phyloP scores from a whole-genome alignment of 106 monocot species.

The Acorus gramineus region DNA sequence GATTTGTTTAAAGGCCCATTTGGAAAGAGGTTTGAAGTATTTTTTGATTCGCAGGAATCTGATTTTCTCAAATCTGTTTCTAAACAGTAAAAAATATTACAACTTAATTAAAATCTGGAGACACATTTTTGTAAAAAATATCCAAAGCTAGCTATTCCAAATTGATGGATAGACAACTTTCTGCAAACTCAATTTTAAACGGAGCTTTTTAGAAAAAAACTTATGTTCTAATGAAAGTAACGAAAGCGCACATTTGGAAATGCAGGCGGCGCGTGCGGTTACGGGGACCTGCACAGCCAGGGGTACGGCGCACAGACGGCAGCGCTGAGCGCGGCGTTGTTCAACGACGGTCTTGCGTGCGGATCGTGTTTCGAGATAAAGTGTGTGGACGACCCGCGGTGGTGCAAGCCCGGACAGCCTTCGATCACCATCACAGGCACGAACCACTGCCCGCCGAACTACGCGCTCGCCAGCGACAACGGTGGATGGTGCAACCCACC shows the following conservation, averaged over 20 bases:
- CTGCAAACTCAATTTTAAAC: not conserved
- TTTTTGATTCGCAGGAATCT: too few species aligned
- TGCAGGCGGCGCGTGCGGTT: constrained; percentile 46
- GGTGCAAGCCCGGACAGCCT: constrained; percentile 15
- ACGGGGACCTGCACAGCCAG: constrained; percentile 22
- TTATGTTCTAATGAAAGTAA: not conserved
- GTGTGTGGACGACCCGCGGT: constrained; percentile 13
- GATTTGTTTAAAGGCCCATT: too few species aligned
- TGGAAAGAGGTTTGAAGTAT: too few species aligned
- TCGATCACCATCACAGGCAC: constrained; percentile 34
- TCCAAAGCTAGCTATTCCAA: too few species aligned
- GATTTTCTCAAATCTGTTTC: too few species aligned
- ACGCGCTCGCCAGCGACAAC: constrained; percentile 21
- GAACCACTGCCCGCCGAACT: constrained; percentile 42
- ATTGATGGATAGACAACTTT: too few species aligned
- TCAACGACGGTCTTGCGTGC: constrained; percentile 10
- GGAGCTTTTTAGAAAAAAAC: not conserved
- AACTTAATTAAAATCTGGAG: too few species aligned
- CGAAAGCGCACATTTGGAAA: not conserved
- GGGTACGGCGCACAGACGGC: constrained; percentile 36
- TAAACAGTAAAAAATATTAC: too few species aligned
- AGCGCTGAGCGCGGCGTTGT: constrained; percentile 16
- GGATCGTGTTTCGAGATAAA: constrained; percentile 35
- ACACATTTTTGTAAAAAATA: too few species aligned
- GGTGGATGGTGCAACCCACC: constrained; percentile 66